Evolutionary conservation across 495 filamentous ascomycete genomes (phyloP), one percentile per base, ranked within the genome.

Genomic region (Filosporella fistucella): DNA sequence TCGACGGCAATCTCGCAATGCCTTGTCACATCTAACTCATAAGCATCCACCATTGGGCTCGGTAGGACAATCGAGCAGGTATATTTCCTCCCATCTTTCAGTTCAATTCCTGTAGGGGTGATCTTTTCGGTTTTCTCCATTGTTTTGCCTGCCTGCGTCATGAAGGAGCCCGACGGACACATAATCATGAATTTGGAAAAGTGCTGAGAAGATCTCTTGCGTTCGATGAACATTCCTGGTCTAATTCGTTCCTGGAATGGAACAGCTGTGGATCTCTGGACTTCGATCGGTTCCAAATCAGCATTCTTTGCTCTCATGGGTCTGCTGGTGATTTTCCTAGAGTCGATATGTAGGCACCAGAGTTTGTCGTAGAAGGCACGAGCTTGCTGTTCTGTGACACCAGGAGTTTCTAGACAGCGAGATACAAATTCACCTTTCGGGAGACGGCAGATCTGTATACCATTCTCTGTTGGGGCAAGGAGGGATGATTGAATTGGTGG

Each of bases 211-310:
- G 16, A 25, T 9, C 18, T 21, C 21, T 23, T 21, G 23, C 44
- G 50, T 11, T 43, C 8, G 1, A 68, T 51, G 12, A 66, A 57
- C 65, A 68, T 68, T 0, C 65, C 65, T 1, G 65, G 61, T 14
- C 53, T 34, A 13, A 68, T 56, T 14, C 65, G 54, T 23, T 64
- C n/a, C 32, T 54, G 42, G 37, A 63, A 68, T 1, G 63, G 63
- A 3, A 59, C 35, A 9, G 46, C 36, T 7, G 17, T 39, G 10
- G 42, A 42, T 16, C 58, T 58, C 17, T 42, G 40, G 16, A 63
- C 54, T 4, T 32, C 46, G 47, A 55, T n/a, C 2, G 23, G 20
- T 5, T 43, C 37, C 8, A 34, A 33, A 17, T 12, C 35, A 43
- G 18, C 3, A 14, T 8, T 25, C 16, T 4, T 26, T 16, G 22